A percentile compares a stretch with the other conserved stretches of the same genome.
Conservation (phyloP, 1,284 basidiomycete genomes). For the Boletus sp. region DNA sequence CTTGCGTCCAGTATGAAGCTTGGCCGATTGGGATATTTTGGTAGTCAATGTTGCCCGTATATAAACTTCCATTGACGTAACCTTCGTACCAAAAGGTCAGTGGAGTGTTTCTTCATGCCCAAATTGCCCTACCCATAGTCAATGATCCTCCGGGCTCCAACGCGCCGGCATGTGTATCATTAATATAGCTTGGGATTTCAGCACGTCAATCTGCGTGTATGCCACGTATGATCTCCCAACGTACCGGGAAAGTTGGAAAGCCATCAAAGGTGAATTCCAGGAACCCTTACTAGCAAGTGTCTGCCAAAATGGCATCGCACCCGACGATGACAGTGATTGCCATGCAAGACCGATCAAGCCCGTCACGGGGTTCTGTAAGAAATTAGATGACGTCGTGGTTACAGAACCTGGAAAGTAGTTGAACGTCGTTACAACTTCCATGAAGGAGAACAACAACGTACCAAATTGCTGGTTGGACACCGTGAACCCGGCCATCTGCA, state of each 20-base stretch:
- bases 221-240: not conserved
- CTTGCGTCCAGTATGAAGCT: slow-evolving; percentile 42
- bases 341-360: slow-evolving; percentile 55
- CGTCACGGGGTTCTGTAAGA: slow-evolving; percentile 33
- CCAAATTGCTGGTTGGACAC: slow-evolving; percentile 45
- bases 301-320: slow-evolving; percentile 55
- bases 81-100: slow-evolving; percentile 17
- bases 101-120: not conserved
- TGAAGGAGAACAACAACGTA: not conserved
- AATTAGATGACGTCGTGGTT: slow-evolving; percentile 21
- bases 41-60: slow-evolving; percentile 47
- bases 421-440: not conserved
- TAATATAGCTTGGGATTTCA: slow-evolving; percentile 27
- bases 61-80: slow-evolving; percentile 42
- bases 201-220: not conserved
- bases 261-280: slow-evolving; percentile 40
- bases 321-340: slow-evolving; percentile 41
- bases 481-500: slow-evolving; percentile 51
- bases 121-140: slow-evolving; percentile 48
- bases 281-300: slow-evolving; percentile 40
- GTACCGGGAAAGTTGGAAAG: slow-evolving; percentile 41
- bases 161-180: slow-evolving; percentile 30
- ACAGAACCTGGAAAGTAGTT: slow-evolving; percentile 19
- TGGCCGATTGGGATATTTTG: slow-evolving; percentile 34
- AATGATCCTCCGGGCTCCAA: slow-evolving; percentile 50